Conservation (phyloP, 2,329 filamentous ascomycete genomes). For the Alternaria alternata region DNA sequence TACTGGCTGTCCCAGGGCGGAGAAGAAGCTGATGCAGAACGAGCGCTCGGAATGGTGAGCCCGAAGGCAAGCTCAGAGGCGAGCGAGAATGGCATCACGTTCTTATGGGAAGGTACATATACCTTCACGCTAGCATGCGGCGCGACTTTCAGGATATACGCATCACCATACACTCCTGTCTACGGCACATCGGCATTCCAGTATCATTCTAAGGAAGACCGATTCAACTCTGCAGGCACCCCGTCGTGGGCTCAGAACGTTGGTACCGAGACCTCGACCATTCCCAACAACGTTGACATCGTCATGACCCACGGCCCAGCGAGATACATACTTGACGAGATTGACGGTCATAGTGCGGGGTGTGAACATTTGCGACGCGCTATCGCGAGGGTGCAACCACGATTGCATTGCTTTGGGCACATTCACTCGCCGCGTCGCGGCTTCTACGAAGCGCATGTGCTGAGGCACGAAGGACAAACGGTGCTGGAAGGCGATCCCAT, state of each 20-base stretch:
- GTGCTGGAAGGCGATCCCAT: constrained; percentile 16
- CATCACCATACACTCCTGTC: constrained; percentile 61
- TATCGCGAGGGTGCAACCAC: constrained; percentile 55
- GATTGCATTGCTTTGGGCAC: constrained; percentile 67
- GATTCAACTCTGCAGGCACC: constrained; percentile 55
- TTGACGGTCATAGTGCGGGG: constrained; percentile 54
- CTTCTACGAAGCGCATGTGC: constrained; percentile 40
- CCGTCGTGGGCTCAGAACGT: constrained; percentile 31
- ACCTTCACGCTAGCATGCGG: constrained; percentile 58
- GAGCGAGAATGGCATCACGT: constrained; percentile 55
- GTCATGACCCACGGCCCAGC: constrained; percentile 69
- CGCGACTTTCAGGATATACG: constrained; percentile 60
- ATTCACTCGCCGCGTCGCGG: constrained; percentile 59
- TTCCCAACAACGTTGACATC: constrained; percentile 59
- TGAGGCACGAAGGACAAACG: constrained; percentile 34
- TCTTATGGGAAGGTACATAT: constrained; percentile 62
- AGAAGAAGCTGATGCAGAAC: constrained; percentile 9
- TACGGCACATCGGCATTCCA: constrained; percentile 64
- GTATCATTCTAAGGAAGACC: constrained; percentile 58
- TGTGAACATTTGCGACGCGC: constrained; percentile 63
- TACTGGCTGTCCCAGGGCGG: constrained; percentile 45
- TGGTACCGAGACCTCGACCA: constrained; percentile 29
- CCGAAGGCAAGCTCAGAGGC: constrained; percentile 51
- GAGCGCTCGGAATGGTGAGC: constrained; percentile 37
- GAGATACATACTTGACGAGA: constrained; percentile 58